Percentiles rank a stretch among this genome's conserved stretches.
Conservation (phyloP, 495 filamentous ascomycete species). For the Daldinia decipiens region DNA sequence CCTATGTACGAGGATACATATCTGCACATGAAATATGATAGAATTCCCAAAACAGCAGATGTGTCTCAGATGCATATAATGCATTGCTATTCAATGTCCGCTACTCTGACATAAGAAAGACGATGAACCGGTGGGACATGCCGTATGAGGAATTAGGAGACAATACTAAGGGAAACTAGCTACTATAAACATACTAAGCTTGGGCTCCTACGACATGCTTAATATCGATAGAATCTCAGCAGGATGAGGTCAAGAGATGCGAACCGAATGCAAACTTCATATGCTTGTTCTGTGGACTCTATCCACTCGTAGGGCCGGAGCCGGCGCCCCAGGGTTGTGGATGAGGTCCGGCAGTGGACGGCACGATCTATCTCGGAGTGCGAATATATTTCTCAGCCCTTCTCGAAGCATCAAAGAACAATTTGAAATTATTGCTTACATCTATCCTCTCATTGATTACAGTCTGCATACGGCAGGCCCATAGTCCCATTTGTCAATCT, state of each 20-base stretch:
- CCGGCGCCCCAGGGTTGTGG: conserved; percentile 10
- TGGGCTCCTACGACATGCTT: background rate
- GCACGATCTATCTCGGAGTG: conserved; percentile 6
- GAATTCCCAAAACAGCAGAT: background rate
- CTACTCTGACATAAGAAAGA: conserved; percentile 43
- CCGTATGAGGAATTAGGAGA: background rate
- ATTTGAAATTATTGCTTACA: conserved; percentile 22
- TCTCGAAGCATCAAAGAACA: background rate
- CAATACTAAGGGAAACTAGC: conserved; percentile 13
- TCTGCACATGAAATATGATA: conserved; percentile 2
- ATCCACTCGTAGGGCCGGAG: conserved; percentile 32
- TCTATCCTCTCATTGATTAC: background rate
- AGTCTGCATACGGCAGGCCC: background rate
- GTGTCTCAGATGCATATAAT: conserved; percentile 6
- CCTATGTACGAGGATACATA: conserved; percentile 4
- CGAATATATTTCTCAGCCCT: background rate
- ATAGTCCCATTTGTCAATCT: conserved; percentile 16
- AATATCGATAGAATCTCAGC: background rate
- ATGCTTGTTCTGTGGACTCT: background rate
- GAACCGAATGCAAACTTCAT: background rate
- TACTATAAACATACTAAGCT: background rate
- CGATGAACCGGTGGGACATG: conserved; percentile 14
- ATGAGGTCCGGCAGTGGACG: conserved; percentile 11
- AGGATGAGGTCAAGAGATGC: background rate
- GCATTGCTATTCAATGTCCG: conserved; percentile 30